These are phyloP conservation scores for Metschnikowia peoriensis DNA, from an alignment of 805 yeast species.

Conservation along the genomic window DNA sequence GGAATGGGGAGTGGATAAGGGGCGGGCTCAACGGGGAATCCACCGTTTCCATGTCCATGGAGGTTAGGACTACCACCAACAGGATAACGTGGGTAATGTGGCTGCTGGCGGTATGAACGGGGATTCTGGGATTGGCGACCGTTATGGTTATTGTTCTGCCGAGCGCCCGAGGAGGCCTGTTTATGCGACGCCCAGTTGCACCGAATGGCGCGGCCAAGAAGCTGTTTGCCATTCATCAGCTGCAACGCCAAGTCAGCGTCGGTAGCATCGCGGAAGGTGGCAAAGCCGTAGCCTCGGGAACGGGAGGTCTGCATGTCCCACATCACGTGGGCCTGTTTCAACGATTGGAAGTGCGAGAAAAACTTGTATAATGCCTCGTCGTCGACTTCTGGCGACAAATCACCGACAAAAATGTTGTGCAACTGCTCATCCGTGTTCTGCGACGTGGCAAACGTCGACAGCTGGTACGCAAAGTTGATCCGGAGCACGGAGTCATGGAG, in stretches of 20 bases:
- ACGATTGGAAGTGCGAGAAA: conserved; percentile 56
- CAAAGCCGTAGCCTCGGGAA: conserved; percentile 90
- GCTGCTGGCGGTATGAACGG: conserved; percentile 6
- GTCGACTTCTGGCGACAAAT: conserved; percentile 75
- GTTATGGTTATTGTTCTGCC: neutral
- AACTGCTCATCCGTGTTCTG: conserved; percentile 44
- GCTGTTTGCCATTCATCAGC: conserved; percentile 68
- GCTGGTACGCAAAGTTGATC: conserved; percentile 83
- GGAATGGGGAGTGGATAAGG: conserved; percentile 7
- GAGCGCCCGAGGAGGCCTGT: conserved; percentile 25
- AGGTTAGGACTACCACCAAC: conserved; percentile 4
- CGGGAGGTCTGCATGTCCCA: conserved; percentile 96
- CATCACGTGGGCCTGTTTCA: conserved; percentile 88
- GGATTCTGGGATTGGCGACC: conserved; percentile 2
- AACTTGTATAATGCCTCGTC: conserved; percentile 65
- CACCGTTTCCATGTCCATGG: neutral
- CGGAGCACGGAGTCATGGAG: conserved; percentile 56
- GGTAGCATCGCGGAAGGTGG: conserved; percentile 60
- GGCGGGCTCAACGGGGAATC: conserved; percentile 1
- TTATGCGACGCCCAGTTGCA: conserved; percentile 88
- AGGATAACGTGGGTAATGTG: neutral
- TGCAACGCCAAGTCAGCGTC: conserved; percentile 76
- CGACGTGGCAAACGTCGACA: conserved; percentile 59
- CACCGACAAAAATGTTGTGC: conserved; percentile 82
- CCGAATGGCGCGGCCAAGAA: conserved; percentile 75